Percentiles rank a stretch among this genome's conserved stretches.
phyloP scores from a whole-genome alignment of 1,139 yeast species.

The Spathaspora sp. region DNA sequence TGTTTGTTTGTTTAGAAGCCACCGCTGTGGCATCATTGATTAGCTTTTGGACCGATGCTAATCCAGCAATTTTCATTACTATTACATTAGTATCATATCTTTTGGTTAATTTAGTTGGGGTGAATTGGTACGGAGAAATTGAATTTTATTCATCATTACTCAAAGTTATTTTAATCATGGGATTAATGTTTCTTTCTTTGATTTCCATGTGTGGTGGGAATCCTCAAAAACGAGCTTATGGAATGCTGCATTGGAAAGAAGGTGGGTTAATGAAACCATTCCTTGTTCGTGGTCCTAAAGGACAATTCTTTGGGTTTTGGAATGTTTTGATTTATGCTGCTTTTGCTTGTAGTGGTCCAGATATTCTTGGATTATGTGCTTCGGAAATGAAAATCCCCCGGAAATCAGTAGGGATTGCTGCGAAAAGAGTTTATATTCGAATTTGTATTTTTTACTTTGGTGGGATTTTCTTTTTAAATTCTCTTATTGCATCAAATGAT shows the following conservation, averaged over 20 bases:
- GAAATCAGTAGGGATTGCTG: constrained; percentile 32
- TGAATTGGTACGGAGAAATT: constrained; percentile 40
- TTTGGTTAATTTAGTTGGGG: constrained; percentile 34
- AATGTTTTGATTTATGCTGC: constrained; percentile 37
- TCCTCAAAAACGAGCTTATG: constrained; percentile 34
- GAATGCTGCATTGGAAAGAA: constrained; percentile 35
- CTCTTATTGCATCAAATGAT: constrained; percentile 34
- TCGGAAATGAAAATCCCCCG: constrained; percentile 35
- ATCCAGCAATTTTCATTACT: constrained; percentile 36
- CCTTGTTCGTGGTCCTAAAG: constrained; percentile 32
- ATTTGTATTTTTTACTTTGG: constrained; percentile 31
- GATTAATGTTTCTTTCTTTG: constrained; percentile 38
- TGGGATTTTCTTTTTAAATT: constrained; percentile 39
- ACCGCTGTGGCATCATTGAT: constrained; percentile 37
- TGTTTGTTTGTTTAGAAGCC: constrained; percentile 41
- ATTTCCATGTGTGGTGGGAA: constrained; percentile 43
- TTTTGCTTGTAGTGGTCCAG: constrained; percentile 45
- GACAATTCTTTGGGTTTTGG: constrained; percentile 38
- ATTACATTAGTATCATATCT: constrained; percentile 27
- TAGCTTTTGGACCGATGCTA: constrained; percentile 39
- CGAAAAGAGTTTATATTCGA: constrained; percentile 33
- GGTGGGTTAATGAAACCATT: constrained; percentile 36
- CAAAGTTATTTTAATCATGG: constrained; percentile 38
- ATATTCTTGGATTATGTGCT: constrained; percentile 33
- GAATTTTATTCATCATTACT: constrained; percentile 37